Conservation (phyloP, 73 alveolate species). For the Tetrahymena elliotti region DNA sequence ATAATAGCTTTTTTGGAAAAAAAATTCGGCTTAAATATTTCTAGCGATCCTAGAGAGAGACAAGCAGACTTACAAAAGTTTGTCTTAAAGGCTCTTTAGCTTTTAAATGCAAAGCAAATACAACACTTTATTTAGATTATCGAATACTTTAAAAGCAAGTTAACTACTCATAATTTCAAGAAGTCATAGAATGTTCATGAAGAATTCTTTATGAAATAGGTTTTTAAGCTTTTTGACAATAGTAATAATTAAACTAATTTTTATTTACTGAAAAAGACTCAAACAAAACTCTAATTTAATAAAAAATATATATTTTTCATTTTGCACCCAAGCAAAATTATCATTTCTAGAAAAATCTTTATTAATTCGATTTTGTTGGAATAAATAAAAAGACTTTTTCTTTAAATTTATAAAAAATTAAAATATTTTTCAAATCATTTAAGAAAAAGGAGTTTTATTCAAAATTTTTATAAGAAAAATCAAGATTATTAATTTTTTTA, state of each 20-base stretch:
- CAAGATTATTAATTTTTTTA: neutral
- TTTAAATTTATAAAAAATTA: no score
- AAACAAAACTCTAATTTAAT: neutral
- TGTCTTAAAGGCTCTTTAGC: neutral
- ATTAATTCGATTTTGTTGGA: neutral
- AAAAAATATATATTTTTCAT: no score
- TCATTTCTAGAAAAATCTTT: neutral
- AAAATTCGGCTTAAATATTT: neutral
- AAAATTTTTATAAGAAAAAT: neutral
- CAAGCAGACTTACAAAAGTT: neutral
- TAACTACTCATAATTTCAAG: neutral
- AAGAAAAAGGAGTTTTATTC: neutral
- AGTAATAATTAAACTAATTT: neutral
- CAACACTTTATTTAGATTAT: neutral
- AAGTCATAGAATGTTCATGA: neutral
- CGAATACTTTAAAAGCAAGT: neutral
- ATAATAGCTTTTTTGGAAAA: neutral
- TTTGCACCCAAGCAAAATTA: neutral
- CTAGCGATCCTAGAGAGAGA: neutral
- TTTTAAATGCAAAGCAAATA: neutral
- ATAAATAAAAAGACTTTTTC: no score
- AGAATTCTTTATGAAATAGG: neutral
- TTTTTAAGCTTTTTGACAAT: neutral
- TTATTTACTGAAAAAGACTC: neutral
- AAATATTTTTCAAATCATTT: neutral